phyloP scores from a whole-genome alignment of 441 rosid genomes.

The Brassica balearica region DNA sequence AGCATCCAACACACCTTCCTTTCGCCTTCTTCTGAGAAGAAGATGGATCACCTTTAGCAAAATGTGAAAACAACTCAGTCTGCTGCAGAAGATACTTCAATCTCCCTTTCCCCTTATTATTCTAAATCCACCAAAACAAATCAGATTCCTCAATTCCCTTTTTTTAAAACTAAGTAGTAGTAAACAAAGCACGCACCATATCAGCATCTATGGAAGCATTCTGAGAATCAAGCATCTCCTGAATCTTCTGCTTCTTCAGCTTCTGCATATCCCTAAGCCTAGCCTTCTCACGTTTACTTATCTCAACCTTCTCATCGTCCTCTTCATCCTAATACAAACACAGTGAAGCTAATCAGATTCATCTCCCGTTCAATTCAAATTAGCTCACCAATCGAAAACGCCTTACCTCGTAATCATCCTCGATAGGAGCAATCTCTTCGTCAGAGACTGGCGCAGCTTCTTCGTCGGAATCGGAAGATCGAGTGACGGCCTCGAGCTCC shows the following conservation, averaged over 20 bases:
- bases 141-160: constrained; percentile 1
- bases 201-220: constrained; percentile 97
- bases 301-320: constrained; percentile 48
- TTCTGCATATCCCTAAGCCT: constrained; percentile 89
- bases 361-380: background rate
- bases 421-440: constrained; percentile 15
- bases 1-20: constrained; percentile 68
- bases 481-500: constrained; percentile 96
- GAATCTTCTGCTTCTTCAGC: constrained; percentile 90
- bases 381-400: background rate
- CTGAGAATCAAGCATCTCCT: constrained; percentile 86
- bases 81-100: constrained; percentile 93
- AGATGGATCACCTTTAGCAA: constrained; percentile 86
- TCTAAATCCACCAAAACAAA: constrained; percentile 51
- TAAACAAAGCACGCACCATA: constrained; percentile 58
- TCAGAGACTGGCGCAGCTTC: constrained; percentile 43
- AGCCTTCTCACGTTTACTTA: constrained; percentile 89
- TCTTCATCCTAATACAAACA: constrained; percentile 55
- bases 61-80: constrained; percentile 97
- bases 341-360: background rate
- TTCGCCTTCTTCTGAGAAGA: constrained; percentile 77
- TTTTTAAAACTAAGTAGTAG: too few relatives aligned
- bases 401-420: constrained; percentile 55
- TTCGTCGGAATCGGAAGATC: constrained; percentile 66
- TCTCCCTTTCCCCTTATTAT: constrained; percentile 87